Evolutionary conservation across 2,329 filamentous ascomycete genomes (phyloP), one percentile per base, ranked within the genome.

Genomic region (Didymosphaeria variabile): DNA sequence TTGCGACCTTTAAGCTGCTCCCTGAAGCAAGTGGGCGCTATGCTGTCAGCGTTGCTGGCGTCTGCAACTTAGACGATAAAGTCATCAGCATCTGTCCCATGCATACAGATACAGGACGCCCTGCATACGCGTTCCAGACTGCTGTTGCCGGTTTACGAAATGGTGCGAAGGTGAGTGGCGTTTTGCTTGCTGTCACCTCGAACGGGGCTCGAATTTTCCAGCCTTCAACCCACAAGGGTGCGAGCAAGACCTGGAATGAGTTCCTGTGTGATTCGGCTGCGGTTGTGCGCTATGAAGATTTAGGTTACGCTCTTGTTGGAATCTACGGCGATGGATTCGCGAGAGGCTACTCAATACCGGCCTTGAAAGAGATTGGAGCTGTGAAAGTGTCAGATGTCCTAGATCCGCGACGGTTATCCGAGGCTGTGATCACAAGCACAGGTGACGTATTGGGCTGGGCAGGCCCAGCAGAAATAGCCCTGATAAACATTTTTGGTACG

Each of bases 391-490:
- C 79, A 51, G 83, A 88, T 4, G 87, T 90, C 76, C 81, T 97
- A 3, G 94, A 98, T 71, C 84, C 89, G 31, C 87, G 87, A 23
- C 87, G 93, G n/a, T 87, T 90, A 57, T 82, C 85, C 1, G 88
- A 90, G 34, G 86, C 91, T 0, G 82, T 88, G 15, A 90, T 97
- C 51, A 91, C 91, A 0, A 83, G 87, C 19, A 90, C 91, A 0
- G 94, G 95, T 6, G 91, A 95, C 69, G 85, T 98, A 21, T 86
- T 97, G 65, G 92, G 89, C 42, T 98, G 94, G 93, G 90, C 89
- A 1, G 93, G 94, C 0, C 94, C 94, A 0, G 93, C 91, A 4
- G 94, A 98, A 77, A 79, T 97, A 53, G 90, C 90, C 0, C 81
- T 97, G 31, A 80, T 97, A n/a, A 90, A 92, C 61, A 87, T 93